Conservation (phyloP, 129 eudicot genomes). For the Deinandra increscens region DNA sequence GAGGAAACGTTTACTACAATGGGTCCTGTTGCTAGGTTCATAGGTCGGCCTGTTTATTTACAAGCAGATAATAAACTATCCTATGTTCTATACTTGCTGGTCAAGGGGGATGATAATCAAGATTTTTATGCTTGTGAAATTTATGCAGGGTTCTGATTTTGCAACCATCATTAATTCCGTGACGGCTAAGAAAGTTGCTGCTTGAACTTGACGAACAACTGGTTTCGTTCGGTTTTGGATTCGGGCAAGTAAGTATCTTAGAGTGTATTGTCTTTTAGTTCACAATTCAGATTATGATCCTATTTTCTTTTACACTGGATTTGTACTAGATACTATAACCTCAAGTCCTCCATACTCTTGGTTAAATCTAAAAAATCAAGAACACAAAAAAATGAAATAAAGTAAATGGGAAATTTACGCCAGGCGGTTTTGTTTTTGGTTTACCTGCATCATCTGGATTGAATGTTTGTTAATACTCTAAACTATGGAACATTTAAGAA, state of each 20-base stretch:
- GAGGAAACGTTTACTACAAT: too few species aligned
- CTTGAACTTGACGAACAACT: constrained; percentile 68
- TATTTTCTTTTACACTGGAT: constrained; percentile 22
- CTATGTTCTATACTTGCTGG: neutral
- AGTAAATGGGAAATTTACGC: constrained; percentile 17
- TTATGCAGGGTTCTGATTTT: constrained; percentile 81
- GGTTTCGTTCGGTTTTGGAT: constrained; percentile 23
- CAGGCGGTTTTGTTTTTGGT: neutral
- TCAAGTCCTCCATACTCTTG: constrained; percentile 25
- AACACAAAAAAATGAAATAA: constrained; percentile 28
- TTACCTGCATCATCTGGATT: constrained; percentile 4
- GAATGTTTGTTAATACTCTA: neutral
- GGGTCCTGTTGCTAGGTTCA: too few species aligned
- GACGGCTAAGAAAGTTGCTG: constrained; percentile 94
- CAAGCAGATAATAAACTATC: too few species aligned
- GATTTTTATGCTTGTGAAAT: constrained; percentile 1
- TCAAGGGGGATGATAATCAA: neutral
- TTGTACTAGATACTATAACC: constrained; percentile 29
- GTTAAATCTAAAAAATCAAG: constrained; percentile 14
- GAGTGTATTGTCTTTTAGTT: constrained; percentile 27
- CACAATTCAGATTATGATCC: constrained; percentile 12
- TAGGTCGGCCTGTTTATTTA: too few species aligned
- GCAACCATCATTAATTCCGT: constrained; percentile 89
- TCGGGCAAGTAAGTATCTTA: constrained; percentile 34
- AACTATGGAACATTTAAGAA: neutral